A percentile compares a stretch with the other conserved stretches of the same genome.
Evolutionary conservation across 169 alveolate species (phyloP).

Genomic region (Miamiensis avidus): DNA sequence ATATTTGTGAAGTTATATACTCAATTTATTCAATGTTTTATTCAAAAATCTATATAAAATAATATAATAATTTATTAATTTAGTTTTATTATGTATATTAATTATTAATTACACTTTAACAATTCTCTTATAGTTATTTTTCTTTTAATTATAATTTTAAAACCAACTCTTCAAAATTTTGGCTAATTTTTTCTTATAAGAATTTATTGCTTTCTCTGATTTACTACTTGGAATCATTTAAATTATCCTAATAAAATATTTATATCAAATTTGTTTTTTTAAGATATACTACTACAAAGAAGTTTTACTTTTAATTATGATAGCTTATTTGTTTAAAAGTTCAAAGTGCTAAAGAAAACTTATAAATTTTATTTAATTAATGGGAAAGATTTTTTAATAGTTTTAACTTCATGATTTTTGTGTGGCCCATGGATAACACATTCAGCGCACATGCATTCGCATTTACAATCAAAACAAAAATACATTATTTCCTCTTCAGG

Average conservation of each 20-base stretch:
- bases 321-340: background rate
- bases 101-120: background rate
- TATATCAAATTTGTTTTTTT: too few species aligned
- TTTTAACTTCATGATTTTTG: slow-evolving; percentile 77
- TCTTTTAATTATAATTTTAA: background rate
- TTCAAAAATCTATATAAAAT: background rate
- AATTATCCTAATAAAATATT: background rate
- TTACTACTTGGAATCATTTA: background rate
- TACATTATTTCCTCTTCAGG: slow-evolving; percentile 78
- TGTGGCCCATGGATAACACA: slow-evolving; percentile 87
- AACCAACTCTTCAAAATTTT: background rate
- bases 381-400: slow-evolving; percentile 83
- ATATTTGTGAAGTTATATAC: too few species aligned
- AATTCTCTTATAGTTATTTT: too few species aligned
- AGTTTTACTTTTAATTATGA: background rate
- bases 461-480: slow-evolving; percentile 80
- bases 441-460: slow-evolving; percentile 82
- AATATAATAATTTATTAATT: too few species aligned
- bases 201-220: background rate
- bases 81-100: too few species aligned
- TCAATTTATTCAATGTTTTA: background rate
- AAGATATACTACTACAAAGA: too few species aligned
- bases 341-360: slow-evolving; percentile 25
- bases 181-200: background rate
- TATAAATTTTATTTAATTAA: slow-evolving; percentile 61